Base-by-base conservation (phyloP, 495 filamentous ascomycete species). In the Halenospora varia region DNA sequence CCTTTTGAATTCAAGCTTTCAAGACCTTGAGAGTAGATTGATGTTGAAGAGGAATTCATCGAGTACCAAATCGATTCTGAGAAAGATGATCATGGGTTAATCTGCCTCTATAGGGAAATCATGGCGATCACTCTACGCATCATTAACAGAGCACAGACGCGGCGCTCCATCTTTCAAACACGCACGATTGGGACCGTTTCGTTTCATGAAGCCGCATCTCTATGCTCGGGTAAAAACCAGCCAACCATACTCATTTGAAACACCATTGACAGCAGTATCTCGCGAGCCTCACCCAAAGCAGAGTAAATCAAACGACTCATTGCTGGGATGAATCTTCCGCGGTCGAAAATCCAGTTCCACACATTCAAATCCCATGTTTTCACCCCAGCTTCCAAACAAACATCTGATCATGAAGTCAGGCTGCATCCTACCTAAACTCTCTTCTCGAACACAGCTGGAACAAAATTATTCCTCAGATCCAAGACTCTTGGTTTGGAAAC, bases 281-380 rank as follows among this genome's bases (percentile, higher is more conserved):
- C 42, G 50, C 44, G 41, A 39, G 22, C 6, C 22, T 39, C 50
- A 20, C 50, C 57, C 25, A 25, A 59, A 59, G 42, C n/a, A 24
- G 57, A 44, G 18, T n/a, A 42, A 23, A 20, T 49, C 35, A 26
- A 22, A 42, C 51, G 51, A 47, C 11, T 1, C 10, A 17, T 47
- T 19, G 39, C 44, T 35, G 29, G 29, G 18, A 29, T 47, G 40
- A 48, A 15, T 50, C 51, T 19, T 54, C 50, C 42, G 50, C 50
- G 48, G 19, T 13, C 55, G 48, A 39, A 53, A 59, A 48, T 10
- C 11, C 24, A 10, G 17, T 59, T 42, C 25, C 47, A 53, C 57
- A 48, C 25, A 10, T 13, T 45, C 20, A 15, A 35, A 39, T 56
- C 3, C 48, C 24, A 48, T 48, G 17, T 19, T 48, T 48, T 35